Base-by-base conservation (phyloP, 352 stramenopile genomes). In the Thalassiosira hispida region DNA sequence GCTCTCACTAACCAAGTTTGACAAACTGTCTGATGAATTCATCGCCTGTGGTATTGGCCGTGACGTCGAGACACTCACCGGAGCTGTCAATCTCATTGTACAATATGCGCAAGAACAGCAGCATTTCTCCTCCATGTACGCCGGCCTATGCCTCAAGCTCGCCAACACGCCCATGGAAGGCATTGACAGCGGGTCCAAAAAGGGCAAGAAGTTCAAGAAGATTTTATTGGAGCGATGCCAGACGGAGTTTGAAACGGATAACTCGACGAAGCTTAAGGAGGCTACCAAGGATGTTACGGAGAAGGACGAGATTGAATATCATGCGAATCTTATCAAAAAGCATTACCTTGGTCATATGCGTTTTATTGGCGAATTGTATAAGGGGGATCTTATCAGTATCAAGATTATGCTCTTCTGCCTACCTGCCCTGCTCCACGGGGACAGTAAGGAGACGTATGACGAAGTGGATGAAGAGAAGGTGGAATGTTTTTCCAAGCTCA, bases 41-140 rank as follows among this genome's bases (percentile, higher is more conserved):
- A 95, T 98, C 72, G 84, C 94, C 9, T 95, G 97, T 42, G 95
- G 94, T 3, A 96, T 98, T 69, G 92, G 88, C 14, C 52, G 64
- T 31, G 90, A 88, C 33, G 69, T 94, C 7, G 91, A 95, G 16
- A 90, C 96, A 16, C 77, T 98, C 12, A 92, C 91, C 57, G 94
- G 91, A 35, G 95, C 97, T 40, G 97, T 98, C 66, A 88, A 95
- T 25, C 93, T 98, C 69, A 95, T 99, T 72, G 95, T 99, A 14
- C 86, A 92, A 12, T 98, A 99, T 90, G 96, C 96, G 4, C 96
- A 98, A 82, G 95, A 95, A 81, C 96, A 99, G 84, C 96, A 95
- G 83, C 96, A 98, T 83, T 99, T 99, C 80, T 93, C 93, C 18
- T 94, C 93, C 23, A 98, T 99, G 95, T 99, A 99, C 75, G 96